These are phyloP conservation scores for Umbelopsis ramanniana DNA, from an alignment of 192 early-diverging fungal genomes.

Conservation along the genomic window DNA sequence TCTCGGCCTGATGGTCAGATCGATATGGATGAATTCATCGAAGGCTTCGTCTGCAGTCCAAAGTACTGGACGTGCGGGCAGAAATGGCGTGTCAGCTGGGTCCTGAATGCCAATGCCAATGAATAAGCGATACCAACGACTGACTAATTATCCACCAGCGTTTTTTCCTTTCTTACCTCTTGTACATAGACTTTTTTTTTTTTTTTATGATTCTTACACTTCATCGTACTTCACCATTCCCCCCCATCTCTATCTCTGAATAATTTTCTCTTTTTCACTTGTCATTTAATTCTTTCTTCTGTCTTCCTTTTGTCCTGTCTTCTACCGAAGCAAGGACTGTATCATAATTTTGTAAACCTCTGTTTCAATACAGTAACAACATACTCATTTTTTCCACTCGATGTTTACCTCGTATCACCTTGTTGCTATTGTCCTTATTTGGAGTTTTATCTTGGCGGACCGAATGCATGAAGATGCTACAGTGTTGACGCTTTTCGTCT, in stretches of 20 bases:
- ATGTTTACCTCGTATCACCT: too few species aligned
- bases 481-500: too few species aligned
- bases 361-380: too few species aligned
- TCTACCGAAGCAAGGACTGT: too few species aligned
- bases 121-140: background rate
- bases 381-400: too few species aligned
- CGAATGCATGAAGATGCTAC: too few species aligned
- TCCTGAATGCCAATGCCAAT: conserved; percentile 32
- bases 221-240: background rate
- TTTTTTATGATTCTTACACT: background rate
- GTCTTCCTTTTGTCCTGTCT: too few species aligned
- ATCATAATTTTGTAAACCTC: too few species aligned
- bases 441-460: too few species aligned
- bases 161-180: background rate
- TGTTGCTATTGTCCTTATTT: too few species aligned
- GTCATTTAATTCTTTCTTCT: too few species aligned
- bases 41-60: conserved; percentile 42
- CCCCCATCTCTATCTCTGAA: background rate
- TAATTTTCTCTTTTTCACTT: background rate
- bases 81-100: conserved; percentile 47
- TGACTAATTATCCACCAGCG: background rate
- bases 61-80: conserved; percentile 44
- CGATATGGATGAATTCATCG: conserved; percentile 41
- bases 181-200: background rate
- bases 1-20: conserved; percentile 36